These are phyloP conservation scores for Avena insularis DNA, from an alignment of 176 grass and related monocot species.

Conservation along the genomic window DNA sequence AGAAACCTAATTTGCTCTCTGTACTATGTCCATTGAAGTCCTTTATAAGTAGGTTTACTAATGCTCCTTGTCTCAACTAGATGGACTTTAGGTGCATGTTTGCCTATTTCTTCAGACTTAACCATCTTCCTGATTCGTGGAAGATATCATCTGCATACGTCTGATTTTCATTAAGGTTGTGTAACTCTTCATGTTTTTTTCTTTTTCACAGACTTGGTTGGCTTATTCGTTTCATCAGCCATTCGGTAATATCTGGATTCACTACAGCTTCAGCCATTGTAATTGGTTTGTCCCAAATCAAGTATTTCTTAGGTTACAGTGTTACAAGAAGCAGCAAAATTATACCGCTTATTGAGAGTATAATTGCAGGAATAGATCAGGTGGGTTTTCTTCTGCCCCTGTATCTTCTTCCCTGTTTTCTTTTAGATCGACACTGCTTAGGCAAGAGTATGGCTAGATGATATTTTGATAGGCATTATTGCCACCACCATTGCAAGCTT, in stretches of 20 bases:
- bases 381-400: conserved; percentile 50
- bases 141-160: not conserved
- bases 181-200: conserved; percentile 33
- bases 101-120: not conserved
- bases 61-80: conserved; percentile 22
- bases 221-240: conserved; percentile 93
- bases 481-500: not conserved
- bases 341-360: conserved; percentile 83
- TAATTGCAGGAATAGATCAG: conserved; percentile 81
- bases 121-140: not conserved
- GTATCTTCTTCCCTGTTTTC: not conserved
- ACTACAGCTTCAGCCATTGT: conserved; percentile 95
- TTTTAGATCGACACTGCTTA: conserved; percentile 24
- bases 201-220: conserved; percentile 77
- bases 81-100: conserved; percentile 1
- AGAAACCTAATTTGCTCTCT: not conserved
- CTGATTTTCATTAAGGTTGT: not conserved
- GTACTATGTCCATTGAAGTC: not conserved
- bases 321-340: conserved; percentile 94
- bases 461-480: not conserved
- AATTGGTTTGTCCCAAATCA: conserved; percentile 92
- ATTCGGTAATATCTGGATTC: conserved; percentile 98
- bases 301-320: conserved; percentile 91
- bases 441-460: not conserved
- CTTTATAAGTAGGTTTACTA: conserved; percentile 3